phyloP scores from a whole-genome alignment of 1,139 yeast species.

The Yamadazyma spencermartinsiae region DNA sequence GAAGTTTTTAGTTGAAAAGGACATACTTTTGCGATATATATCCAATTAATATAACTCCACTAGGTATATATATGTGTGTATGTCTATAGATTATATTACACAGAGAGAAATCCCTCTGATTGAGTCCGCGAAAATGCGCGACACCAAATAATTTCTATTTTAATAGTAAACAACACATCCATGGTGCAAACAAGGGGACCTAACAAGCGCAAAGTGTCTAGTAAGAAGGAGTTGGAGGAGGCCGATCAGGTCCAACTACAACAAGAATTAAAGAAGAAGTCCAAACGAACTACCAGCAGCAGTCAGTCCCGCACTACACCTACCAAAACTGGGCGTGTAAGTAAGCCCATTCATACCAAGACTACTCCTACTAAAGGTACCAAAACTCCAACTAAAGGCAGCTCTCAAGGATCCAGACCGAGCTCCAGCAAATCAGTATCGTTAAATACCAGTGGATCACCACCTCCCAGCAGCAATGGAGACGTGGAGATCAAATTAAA shows the following conservation, averaged over 20 bases:
- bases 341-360: conserved; percentile 6
- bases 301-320: not conserved
- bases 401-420: conserved; percentile 1
- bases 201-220: conserved; percentile 9
- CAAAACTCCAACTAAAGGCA: not conserved
- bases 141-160: too few species aligned
- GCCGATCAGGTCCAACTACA: not conserved
- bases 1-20: conserved; percentile 60
- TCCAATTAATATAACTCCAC: too few species aligned
- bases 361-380: conserved; percentile 4
- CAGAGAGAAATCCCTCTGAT: too few species aligned
- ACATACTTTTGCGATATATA: too few species aligned
- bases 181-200: conserved; percentile 19
- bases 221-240: conserved; percentile 3
- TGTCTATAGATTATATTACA: too few species aligned
- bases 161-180: conserved; percentile 1
- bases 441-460: too few species aligned
- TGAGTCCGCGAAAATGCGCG: too few species aligned
- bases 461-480: conserved; percentile 4
- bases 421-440: too few species aligned
- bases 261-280: conserved; percentile 3
- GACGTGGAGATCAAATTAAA: conserved; percentile 7
- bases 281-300: not conserved
- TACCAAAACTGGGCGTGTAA: conserved; percentile 1
- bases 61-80: too few species aligned